Evolutionary conservation across 306 rosid species (phyloP), one percentile per base, ranked within the genome.

Genomic region (Carpinus viminea): DNA sequence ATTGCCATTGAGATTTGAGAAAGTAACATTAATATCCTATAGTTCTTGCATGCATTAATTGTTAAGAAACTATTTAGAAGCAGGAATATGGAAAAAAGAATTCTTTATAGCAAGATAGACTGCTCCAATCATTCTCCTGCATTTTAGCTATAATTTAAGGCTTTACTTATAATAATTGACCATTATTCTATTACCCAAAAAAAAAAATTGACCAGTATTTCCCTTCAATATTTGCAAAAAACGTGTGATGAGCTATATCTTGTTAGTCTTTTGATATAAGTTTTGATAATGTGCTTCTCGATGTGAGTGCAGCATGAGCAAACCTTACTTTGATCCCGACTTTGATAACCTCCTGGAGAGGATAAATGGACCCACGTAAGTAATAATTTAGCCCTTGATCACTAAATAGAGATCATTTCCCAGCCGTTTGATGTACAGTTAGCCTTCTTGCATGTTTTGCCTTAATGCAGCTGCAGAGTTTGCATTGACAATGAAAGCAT

Each of bases 321-420:
- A 80, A 73, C 96, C 96, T 50, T 91, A 91, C 81, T 91, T 89
- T 55, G 96, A 91, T 88, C 96, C 96, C 56, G 92, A 91, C 24
- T 91, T 87, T 68, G 93, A 92, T 65, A 81, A 64, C 41, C 91
- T 84, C 55, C 82, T 76, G 11, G 93, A 92, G 75, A 87, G 97
- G 74, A 81, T 92, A 51, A 20, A 88, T 84, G 94, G 97, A 20
- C 97, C 97, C 34, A 69, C 82, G 97, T 90, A 81, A 79, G 94
- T 72, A 41, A 50, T 60, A 7, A 61, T 45, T 20, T 16, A 65
- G 17, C 43, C 4, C 38, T 51, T 20, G 50, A 16, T 36, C 50
- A 59, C 28, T 65, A 38, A 11, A 65, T 2, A 65, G 71, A 65
- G 9, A 48, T 11, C 1, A 54, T 45, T 68, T 66, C 60, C 65